phyloP scores from a whole-genome alignment of 2,329 filamentous ascomycete genomes.

The Nemania sp. region DNA sequence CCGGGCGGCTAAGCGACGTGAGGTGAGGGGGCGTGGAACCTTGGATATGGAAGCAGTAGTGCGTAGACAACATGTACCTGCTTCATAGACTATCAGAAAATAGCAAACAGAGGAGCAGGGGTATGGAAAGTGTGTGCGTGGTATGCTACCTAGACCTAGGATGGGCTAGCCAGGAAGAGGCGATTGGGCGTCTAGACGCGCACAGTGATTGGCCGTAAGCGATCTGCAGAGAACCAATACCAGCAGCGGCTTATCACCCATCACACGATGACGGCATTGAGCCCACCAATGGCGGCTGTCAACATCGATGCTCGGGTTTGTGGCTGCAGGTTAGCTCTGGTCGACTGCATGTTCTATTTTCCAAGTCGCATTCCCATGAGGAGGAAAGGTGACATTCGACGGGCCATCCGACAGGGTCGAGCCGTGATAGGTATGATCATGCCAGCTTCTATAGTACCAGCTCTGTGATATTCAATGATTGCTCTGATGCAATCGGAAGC shows the following conservation, averaged over 20 bases:
- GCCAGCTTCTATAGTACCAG: constrained; percentile 17
- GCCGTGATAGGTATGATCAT: neutral
- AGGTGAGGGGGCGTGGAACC: constrained; percentile 31
- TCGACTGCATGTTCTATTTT: constrained; percentile 4
- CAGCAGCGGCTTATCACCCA: constrained; percentile 39
- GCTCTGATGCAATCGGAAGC: constrained; percentile 13
- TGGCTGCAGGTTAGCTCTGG: constrained; percentile 31
- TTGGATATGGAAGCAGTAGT: constrained; percentile 6
- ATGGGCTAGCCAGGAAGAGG: constrained; percentile 41
- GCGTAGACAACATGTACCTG: constrained; percentile 10
- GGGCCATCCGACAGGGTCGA: constrained; percentile 22
- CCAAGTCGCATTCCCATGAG: constrained; percentile 7
- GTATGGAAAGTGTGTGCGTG: constrained; percentile 4
- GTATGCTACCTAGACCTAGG: constrained; percentile 16
- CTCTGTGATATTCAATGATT: constrained; percentile 13
- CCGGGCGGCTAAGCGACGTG: constrained; percentile 47
- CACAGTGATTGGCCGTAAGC: constrained; percentile 41
- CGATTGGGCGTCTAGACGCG: constrained; percentile 49
- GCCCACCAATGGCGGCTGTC: constrained; percentile 34
- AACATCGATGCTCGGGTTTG: constrained; percentile 25
- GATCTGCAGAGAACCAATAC: constrained; percentile 39
- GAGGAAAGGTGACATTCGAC: constrained; percentile 1
- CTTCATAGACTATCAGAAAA: constrained; percentile 22
- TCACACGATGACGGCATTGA: constrained; percentile 38
- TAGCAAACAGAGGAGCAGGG: constrained; percentile 10